Base-by-base conservation (phyloP, 2,329 filamentous ascomycete genomes). In the Epichloe scottii region DNA sequence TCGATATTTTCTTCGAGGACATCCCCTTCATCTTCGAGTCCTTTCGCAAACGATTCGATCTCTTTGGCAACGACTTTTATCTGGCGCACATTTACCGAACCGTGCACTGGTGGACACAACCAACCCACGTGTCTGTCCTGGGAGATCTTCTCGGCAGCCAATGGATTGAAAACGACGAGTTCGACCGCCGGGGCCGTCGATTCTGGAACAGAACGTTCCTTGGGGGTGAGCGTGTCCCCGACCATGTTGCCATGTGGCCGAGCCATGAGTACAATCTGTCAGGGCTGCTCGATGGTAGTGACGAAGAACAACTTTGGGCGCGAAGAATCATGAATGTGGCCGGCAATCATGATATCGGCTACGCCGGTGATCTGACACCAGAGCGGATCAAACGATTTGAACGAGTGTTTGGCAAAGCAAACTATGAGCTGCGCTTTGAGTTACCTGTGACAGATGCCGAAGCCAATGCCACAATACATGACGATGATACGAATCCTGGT, bases 321-420 rank as follows among this genome's bases (percentile, higher is more conserved):
- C 76, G 73, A 40, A 79, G 85, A 51, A 75, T 96, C 56, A 89
- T 98, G 64, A 94, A 95, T 58, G 81, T 97, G 26, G 89, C 83
- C 0, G 93, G 93, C 1, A 98, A 98, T 62, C 93, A 98, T 64
- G 93, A 98, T 66, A 84, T 98, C 61, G 93, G 93, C 35, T 98
- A 98, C 64, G 89, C 90, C 0, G 93, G 93, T 3, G 93, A 98
- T 66, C 76, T 97, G 54, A 89, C 85, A 40, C 70, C 76, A n/a
- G 75, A 81, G 54, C 81, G 89, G 3, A 74, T 96, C 50, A 73
- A 79, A 30, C 79, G 93, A 1, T 98, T 97, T 63, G 89, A 95
- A 68, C 75, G 77, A 21, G 78, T 79, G 1, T 98, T 95, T 70
- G 93, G 93, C 51, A 87, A 82, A 56, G 81, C 87, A 17, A 95